phyloP scores from a whole-genome alignment of 2,329 filamentous ascomycete species.

The Madurella mycetomatis region DNA sequence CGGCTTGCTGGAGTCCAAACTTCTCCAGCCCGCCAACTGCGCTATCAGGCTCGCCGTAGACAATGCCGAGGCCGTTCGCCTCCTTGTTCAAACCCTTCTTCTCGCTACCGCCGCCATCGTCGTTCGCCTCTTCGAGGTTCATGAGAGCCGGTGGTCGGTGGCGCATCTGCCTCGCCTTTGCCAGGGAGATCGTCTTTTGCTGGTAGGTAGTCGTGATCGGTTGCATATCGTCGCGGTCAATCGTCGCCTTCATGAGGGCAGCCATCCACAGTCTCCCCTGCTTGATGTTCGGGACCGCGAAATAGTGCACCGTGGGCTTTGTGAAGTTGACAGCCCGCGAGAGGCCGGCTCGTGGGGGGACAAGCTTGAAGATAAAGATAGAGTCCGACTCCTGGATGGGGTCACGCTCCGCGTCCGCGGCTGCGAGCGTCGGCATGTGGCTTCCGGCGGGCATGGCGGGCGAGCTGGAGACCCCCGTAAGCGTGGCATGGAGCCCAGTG shows the following conservation, averaged over 20 bases:
- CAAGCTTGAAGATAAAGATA: conserved; percentile 97
- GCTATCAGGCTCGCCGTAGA: conserved; percentile 41
- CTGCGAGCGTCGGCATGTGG: conserved; percentile 42
- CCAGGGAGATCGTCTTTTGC: conserved; percentile 90
- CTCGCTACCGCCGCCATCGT: conserved; percentile 16
- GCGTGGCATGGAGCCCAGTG: conserved; percentile 82
- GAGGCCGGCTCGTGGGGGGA: conserved; percentile 81
- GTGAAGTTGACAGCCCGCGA: conserved; percentile 95
- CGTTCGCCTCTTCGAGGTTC: conserved; percentile 52
- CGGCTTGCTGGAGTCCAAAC: conserved; percentile 31
- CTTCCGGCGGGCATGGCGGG: conserved; percentile 52
- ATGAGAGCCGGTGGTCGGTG: conserved; percentile 87
- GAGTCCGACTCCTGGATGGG: conserved; percentile 45
- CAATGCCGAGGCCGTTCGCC: conserved; percentile 39
- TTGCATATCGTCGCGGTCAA: conserved; percentile 79
- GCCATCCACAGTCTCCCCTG: conserved; percentile 97
- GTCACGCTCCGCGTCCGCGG: conserved; percentile 47
- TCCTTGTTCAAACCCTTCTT: conserved; percentile 17
- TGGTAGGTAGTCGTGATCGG: conserved; percentile 89
- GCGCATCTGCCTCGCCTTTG: conserved; percentile 81
- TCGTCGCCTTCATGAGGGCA: conserved; percentile 96
- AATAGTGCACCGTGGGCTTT: conserved; percentile 95
- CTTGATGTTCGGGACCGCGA: conserved; percentile 86
- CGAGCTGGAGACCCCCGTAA: conserved; percentile 77
- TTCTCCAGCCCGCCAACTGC: conserved; percentile 42